These are phyloP conservation scores for Sinapis alba DNA, from an alignment of 441 rosid species.

Conservation along the genomic window DNA sequence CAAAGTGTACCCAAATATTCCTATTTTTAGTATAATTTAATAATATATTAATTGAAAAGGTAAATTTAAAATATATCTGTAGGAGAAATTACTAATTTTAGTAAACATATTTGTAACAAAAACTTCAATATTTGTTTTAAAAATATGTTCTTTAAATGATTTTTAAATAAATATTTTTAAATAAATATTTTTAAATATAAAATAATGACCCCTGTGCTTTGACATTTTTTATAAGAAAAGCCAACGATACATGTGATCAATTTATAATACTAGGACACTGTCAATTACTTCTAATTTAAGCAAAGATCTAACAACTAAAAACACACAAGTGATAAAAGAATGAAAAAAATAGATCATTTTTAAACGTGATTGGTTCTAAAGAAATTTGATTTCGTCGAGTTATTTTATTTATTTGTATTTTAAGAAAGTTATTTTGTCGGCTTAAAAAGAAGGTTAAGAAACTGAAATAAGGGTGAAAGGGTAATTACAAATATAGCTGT, in stretches of 20 bases:
- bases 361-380: neutral
- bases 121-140: neutral
- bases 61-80: neutral
- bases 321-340: neutral
- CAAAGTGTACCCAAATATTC: neutral
- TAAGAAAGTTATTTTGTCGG: neutral
- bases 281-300: conserved; percentile 6
- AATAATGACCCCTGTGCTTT: neutral
- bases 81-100: neutral
- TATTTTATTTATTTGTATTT: neutral
- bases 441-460: neutral
- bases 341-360: neutral
- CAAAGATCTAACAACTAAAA: neutral
- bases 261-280: neutral
- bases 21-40: neutral
- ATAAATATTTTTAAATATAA: neutral
- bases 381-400: conserved; percentile 3
- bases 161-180: neutral
- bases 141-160: no score
- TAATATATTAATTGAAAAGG: neutral
- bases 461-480: neutral
- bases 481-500: neutral
- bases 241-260: neutral
- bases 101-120: neutral
- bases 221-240: neutral